Percentiles rank a stretch among this genome's conserved stretches.
Conservation (phyloP, 1,284 basidiomycete genomes). For the Flammula alnicola region DNA sequence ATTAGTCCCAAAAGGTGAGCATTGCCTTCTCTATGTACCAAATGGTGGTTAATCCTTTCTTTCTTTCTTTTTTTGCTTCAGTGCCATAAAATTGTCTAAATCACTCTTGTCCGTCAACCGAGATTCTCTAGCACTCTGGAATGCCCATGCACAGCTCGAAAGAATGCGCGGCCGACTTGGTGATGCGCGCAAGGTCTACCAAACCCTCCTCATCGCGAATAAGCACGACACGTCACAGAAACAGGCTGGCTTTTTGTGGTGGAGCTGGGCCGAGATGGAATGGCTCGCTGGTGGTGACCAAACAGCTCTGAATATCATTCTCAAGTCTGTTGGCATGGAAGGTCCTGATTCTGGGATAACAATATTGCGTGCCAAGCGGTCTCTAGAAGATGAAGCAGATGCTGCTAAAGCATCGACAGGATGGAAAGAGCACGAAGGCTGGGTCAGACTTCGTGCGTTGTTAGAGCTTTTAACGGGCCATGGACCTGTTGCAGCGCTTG, state of each 20-base stretch:
- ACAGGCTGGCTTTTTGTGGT: constrained; percentile 69
- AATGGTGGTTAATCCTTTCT: neutral
- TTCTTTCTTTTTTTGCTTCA: constrained; percentile 32
- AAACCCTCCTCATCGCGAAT: constrained; percentile 60
- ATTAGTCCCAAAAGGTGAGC: constrained; percentile 64
- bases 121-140: constrained; percentile 78
- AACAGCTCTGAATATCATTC: constrained; percentile 54
- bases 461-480: constrained; percentile 62
- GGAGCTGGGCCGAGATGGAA: constrained; percentile 91
- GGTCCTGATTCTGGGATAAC: constrained; percentile 52
- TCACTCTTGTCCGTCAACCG: constrained; percentile 64
- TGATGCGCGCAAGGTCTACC: constrained; percentile 86
- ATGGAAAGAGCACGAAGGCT: constrained; percentile 63
- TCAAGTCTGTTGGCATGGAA: constrained; percentile 57
- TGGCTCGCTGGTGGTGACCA: constrained; percentile 66
- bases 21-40: constrained; percentile 7
- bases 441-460: constrained; percentile 66
- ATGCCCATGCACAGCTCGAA: constrained; percentile 82
- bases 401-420: constrained; percentile 21
- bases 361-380: constrained; percentile 61
- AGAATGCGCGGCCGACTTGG: constrained; percentile 68
- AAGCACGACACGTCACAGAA: constrained; percentile 37
- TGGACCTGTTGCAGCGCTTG: constrained; percentile 45
- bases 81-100: constrained; percentile 78
- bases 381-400: constrained; percentile 52